These are phyloP conservation scores for Pleurostoma richardsiae DNA, from an alignment of 2,329 filamentous ascomycete species.

Conservation along the genomic window DNA sequence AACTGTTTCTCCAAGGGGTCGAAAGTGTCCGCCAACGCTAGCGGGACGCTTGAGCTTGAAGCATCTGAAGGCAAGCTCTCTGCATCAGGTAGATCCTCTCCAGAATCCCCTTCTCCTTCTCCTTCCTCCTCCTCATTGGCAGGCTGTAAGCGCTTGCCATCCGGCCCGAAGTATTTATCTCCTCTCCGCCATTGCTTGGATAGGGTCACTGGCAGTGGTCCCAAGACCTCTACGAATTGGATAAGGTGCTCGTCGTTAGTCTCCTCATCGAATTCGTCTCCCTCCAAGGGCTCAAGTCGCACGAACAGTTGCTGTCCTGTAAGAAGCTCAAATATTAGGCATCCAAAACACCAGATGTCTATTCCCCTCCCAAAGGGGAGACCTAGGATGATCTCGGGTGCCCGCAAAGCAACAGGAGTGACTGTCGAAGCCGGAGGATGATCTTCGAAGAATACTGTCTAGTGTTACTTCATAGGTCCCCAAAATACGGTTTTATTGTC, in stretches of 20 bases:
- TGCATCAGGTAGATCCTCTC: neutral
- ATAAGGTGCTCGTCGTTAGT: slow-evolving; percentile 10
- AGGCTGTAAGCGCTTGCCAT: slow-evolving; percentile 1
- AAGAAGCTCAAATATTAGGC: slow-evolving; percentile 12
- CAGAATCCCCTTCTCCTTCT: neutral
- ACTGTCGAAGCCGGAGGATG: neutral
- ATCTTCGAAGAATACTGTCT: neutral
- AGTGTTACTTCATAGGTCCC: neutral
- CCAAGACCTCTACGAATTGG: slow-evolving; percentile 10
- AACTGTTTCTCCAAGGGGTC: slow-evolving; percentile 4
- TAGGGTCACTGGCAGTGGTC: slow-evolving; percentile 8
- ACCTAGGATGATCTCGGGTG: slow-evolving; percentile 1
- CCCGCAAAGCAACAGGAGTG: neutral
- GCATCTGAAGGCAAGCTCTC: neutral
- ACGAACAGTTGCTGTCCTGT: slow-evolving; percentile 9
- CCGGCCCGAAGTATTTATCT: slow-evolving; percentile 6
- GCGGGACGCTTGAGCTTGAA: neutral
- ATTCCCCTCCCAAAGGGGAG: slow-evolving; percentile 3
- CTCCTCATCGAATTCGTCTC: slow-evolving; percentile 1
- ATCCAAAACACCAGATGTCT: slow-evolving; percentile 16
- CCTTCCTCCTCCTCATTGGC: slow-evolving; percentile 1
- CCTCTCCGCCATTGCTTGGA: slow-evolving; percentile 8
- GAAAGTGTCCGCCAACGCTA: neutral
- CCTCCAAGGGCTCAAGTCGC: neutral
- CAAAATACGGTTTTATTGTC: neutral